These are phyloP conservation scores for Corymbia calophylla DNA, from an alignment of 441 rosid species.

Conservation along the genomic window DNA sequence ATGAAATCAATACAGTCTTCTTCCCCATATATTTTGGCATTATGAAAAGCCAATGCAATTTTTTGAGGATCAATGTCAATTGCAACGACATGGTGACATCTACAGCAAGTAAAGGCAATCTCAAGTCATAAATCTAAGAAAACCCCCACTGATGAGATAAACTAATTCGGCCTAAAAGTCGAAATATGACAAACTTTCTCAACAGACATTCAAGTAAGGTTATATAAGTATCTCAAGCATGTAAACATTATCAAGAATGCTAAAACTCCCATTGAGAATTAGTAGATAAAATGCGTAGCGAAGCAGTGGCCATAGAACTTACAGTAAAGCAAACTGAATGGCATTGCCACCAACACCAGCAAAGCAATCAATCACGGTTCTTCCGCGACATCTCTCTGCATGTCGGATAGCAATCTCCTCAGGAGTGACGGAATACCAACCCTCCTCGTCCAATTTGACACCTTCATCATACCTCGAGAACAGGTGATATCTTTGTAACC, in stretches of 20 bases:
- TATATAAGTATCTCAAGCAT: not conserved
- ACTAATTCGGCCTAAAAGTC: not conserved
- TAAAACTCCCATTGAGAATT: not conserved
- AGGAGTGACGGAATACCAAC: constrained; percentile 42
- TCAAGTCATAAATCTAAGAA: not conserved
- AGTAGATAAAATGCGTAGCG: not conserved
- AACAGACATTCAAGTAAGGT: not conserved
- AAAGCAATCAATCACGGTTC: constrained; percentile 33
- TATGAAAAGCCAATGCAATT: constrained; percentile 24
- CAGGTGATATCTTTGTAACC: constrained; percentile 35
- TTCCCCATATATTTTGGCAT: constrained; percentile 41
- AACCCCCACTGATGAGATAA: not conserved
- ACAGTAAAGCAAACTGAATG: constrained; percentile 39
- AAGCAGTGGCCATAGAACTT: not conserved
- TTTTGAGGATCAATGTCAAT: constrained; percentile 42
- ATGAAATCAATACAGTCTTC: constrained; percentile 30
- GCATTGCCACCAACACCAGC: constrained; percentile 48
- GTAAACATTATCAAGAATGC: not conserved
- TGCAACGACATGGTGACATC: constrained; percentile 37
- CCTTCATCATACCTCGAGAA: constrained; percentile 41
- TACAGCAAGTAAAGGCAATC: not conserved
- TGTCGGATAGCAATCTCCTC: constrained; percentile 35
- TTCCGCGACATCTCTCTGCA: constrained; percentile 27
- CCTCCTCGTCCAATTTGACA: constrained; percentile 37
- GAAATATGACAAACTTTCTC: not conserved